Percentiles rank a stretch among this genome's conserved stretches.
phyloP scores from a whole-genome alignment of 2,329 filamentous ascomycete genomes.

The Ceratocystiopsis minuta region DNA sequence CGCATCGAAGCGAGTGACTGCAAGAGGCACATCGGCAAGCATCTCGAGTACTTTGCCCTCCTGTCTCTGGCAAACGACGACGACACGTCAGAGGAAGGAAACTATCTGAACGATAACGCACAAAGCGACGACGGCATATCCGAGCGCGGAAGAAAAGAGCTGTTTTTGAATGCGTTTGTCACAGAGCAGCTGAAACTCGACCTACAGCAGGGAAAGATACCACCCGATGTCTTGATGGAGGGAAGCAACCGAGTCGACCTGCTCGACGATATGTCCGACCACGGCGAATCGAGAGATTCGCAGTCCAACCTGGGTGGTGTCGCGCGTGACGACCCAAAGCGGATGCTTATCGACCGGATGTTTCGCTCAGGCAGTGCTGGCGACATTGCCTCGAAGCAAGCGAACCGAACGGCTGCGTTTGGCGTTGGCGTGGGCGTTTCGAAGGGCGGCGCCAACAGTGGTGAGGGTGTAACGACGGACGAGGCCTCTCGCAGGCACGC shows the following conservation, averaged over 20 bases:
- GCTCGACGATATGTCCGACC: slow-evolving; percentile 7
- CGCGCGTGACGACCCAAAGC: slow-evolving; percentile 1
- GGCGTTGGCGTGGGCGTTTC: too few relatives aligned
- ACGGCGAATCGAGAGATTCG: slow-evolving; percentile 1
- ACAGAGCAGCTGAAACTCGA: slow-evolving; percentile 8
- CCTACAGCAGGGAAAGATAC: slow-evolving; percentile 5
- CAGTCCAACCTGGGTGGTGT: not conserved
- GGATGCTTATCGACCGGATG: slow-evolving; percentile 7
- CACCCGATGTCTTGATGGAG: slow-evolving; percentile 5
- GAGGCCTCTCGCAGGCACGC: too few relatives aligned
- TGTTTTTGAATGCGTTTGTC: slow-evolving; percentile 8
- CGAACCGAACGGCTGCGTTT: too few relatives aligned
- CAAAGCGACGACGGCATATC: slow-evolving; percentile 8
- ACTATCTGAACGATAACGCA: slow-evolving; percentile 7
- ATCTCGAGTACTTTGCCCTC: slow-evolving; percentile 8
- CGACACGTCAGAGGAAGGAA: slow-evolving; percentile 4
- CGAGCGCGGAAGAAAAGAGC: slow-evolving; percentile 6
- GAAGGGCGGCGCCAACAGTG: too few relatives aligned
- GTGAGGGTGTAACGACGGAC: too few relatives aligned
- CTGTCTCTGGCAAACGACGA: slow-evolving; percentile 5
- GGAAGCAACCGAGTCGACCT: slow-evolving; percentile 4
- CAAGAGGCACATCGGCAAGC: slow-evolving; percentile 6
- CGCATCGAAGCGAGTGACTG: slow-evolving; percentile 3
- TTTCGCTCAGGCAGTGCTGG: slow-evolving; percentile 1
- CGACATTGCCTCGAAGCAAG: too few relatives aligned